Base-by-base conservation (phyloP, 2,329 filamentous ascomycete genomes). In the Colletotrichum coccodes region DNA sequence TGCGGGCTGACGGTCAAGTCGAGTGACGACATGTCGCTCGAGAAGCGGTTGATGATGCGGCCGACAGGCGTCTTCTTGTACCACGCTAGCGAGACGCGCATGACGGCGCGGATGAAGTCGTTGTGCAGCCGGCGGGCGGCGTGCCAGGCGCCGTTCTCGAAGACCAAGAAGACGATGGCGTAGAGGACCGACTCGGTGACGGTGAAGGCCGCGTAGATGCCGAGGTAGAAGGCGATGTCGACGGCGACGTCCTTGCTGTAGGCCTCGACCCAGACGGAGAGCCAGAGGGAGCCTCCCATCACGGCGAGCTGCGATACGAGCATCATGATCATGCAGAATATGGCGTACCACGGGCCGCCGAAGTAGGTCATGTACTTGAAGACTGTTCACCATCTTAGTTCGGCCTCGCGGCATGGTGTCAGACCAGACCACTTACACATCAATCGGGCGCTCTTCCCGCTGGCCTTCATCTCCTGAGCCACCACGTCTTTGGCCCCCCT, bases 71-170 rank as follows among this genome's bases (percentile, higher is more conserved):
- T 82, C 53, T 84, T 76, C 73, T 87, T 87, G 72, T 86, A 89
- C 87, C 87, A 90, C 4, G 84, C 83, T 11, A 89, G 78, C 1
- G 87, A 84, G 4, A 87, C 87, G 28, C 80, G 79, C 78, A 90
- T 80, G 21, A 89, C 79, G 21, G 85, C 82, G 14, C 78, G 79
- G 50, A 89, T 84, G 59, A 89, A 84, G 58, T 83, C 82, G 16
- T 80, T 80, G 76, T 90, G 87, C 49, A 89, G 81, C 38, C 76
- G 81, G 36, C 81, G 81, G 1, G 86, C 87, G 3, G 87, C 87
- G n/a, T 80, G 78, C 87, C 87, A 89, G 7, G 84, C 84, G 23
- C 87, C 87, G 72, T 83, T 84, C 73, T 87, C 85, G 72, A 87
- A 89, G 34, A 83, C 77, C 54, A 85, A 74, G 54, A 83, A 82